phyloP scores from a whole-genome alignment of 768 basidiomycete species.

The Tylopilus felleus region DNA sequence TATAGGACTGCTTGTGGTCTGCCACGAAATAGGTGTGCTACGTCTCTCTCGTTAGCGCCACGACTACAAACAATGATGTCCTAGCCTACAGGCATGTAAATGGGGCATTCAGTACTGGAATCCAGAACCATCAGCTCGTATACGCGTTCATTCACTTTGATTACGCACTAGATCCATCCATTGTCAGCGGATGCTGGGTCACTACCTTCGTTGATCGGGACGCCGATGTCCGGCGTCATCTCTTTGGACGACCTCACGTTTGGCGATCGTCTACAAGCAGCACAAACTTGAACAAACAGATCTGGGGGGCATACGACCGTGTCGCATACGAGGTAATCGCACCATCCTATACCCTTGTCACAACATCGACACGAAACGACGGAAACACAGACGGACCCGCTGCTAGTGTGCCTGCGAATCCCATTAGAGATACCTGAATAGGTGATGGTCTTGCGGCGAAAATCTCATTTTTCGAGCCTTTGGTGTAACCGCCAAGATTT shows the following conservation, averaged over 20 bases:
- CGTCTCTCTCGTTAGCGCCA: neutral
- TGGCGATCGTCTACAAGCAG: conserved; percentile 15
- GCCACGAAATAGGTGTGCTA: conserved; percentile 49
- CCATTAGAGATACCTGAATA: conserved; percentile 48
- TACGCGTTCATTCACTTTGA: neutral
- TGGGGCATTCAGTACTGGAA: conserved; percentile 40
- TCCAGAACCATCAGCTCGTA: conserved; percentile 1
- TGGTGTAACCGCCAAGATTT: conserved; percentile 50
- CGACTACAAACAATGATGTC: neutral
- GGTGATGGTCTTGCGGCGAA: conserved; percentile 49
- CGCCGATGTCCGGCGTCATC: conserved; percentile 20
- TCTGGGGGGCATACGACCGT: conserved; percentile 42
- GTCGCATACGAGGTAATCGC: conserved; percentile 47
- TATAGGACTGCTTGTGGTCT: conserved; percentile 47
- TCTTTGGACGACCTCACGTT: neutral
- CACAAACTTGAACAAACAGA: conserved; percentile 33
- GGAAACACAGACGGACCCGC: conserved; percentile 26
- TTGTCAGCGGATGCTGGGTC: conserved; percentile 40
- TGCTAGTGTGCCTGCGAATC: conserved; percentile 47
- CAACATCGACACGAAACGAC: neutral
- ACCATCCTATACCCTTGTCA: conserved; percentile 37
- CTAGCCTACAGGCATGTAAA: conserved; percentile 43
- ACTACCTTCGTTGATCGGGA: conserved; percentile 36
- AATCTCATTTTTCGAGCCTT: conserved; percentile 49
- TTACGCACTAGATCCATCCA: conserved; percentile 44